A percentile compares a stretch with the other conserved stretches of the same genome.
Evolutionary conservation across 2,329 filamentous ascomycete genomes (phyloP).

Genomic region (Zymoseptoria pseudotritici): DNA sequence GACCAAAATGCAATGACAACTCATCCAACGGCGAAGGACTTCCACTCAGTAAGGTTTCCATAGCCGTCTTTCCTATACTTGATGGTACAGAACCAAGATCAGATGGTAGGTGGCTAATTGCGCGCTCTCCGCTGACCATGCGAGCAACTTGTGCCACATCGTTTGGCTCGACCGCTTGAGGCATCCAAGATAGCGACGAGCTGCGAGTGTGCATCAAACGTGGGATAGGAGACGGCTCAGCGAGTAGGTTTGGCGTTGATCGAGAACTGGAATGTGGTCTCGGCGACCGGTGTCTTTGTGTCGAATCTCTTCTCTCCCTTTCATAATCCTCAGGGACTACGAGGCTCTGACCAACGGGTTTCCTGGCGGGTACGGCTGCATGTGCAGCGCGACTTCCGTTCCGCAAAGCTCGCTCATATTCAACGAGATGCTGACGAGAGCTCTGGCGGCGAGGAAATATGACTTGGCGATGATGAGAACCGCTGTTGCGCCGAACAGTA

Average conservation of each 20-base stretch:
- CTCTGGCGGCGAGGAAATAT: constrained; percentile 10
- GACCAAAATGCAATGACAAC: constrained; percentile 25
- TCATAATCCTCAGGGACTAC: background rate
- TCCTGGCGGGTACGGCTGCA: background rate
- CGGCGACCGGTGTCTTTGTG: background rate
- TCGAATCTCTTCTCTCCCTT: background rate
- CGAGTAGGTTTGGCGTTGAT: constrained; percentile 21
- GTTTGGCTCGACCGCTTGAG: background rate
- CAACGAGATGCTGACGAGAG: constrained; percentile 9
- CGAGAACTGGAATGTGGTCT: constrained; percentile 7
- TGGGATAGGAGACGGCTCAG: background rate
- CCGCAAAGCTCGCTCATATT: constrained; percentile 2
- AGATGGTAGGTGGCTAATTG: constrained; percentile 5
- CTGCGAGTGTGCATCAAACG: background rate
- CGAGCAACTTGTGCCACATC: constrained; percentile 3
- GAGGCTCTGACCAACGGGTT: background rate
- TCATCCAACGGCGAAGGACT: constrained; percentile 27
- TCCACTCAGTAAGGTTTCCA: constrained; percentile 16
- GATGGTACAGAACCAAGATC: background rate
- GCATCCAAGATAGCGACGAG: background rate
- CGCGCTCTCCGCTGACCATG: constrained; percentile 15
- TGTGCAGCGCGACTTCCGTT: background rate
- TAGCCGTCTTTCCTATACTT: constrained; percentile 1
- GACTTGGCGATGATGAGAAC: constrained; percentile 8
- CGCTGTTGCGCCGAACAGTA: constrained; percentile 10